A percentile compares a stretch with the other conserved stretches of the same genome.
Conservation (phyloP, 257 asterid genomes). For the Solanum virginianum region DNA sequence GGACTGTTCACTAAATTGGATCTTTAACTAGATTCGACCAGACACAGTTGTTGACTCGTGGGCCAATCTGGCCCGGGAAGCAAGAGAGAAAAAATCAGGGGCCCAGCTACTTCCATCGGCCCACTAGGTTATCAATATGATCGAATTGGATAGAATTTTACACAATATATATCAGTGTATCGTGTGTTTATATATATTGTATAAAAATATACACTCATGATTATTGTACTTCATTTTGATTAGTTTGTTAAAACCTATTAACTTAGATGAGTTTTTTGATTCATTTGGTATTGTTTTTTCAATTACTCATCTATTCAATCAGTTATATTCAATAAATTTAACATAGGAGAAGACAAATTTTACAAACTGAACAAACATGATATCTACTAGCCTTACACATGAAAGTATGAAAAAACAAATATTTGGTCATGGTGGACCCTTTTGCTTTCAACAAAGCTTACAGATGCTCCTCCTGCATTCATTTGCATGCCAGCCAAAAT, state of each 20-base stretch:
- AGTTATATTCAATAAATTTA: neutral
- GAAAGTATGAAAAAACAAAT: neutral
- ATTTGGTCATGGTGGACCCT: neutral
- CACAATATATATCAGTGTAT: too few relatives aligned
- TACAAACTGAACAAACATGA: neutral
- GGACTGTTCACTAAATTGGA: neutral
- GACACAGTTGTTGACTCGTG: neutral
- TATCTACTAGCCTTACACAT: neutral
- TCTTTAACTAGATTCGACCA: neutral
- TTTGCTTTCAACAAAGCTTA: neutral
- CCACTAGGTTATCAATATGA: neutral
- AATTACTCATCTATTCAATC: neutral
- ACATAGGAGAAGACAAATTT: neutral
- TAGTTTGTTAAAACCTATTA: neutral
- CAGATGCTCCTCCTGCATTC: neutral
- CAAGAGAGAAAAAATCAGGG: too few relatives aligned
- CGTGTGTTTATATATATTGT: too few relatives aligned
- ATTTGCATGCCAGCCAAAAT: neutral
- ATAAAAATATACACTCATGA: neutral
- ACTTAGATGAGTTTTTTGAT: neutral
- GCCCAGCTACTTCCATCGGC: too few relatives aligned
- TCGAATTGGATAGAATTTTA: too few relatives aligned
- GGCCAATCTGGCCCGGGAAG: neutral
- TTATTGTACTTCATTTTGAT: neutral
- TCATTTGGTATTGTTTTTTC: neutral